These are phyloP conservation scores for Quercus suber DNA, from an alignment of 306 rosid species.

Conservation along the genomic window DNA sequence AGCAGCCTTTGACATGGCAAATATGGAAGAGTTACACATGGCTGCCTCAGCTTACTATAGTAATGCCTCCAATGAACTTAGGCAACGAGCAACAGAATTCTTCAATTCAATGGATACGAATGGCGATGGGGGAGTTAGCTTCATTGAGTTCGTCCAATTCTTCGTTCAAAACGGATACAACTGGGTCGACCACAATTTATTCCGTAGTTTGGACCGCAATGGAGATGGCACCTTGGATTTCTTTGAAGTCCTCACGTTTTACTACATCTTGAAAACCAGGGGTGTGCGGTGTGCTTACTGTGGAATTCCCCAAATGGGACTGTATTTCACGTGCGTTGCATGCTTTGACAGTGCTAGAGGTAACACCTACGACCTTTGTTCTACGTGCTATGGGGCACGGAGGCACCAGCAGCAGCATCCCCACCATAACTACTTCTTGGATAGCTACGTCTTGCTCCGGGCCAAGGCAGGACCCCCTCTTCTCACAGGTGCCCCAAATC, in stretches of 20 bases:
- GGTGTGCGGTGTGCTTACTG: background rate
- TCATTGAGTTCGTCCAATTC: background rate
- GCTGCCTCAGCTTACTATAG: constrained; percentile 3
- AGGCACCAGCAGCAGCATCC: too few relatives aligned
- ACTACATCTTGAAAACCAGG: constrained; percentile 21
- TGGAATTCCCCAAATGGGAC: background rate
- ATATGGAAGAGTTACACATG: constrained; percentile 4
- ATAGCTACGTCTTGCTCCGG: too few relatives aligned
- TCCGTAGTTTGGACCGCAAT: background rate
- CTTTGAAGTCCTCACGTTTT: constrained; percentile 5
- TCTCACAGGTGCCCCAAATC: too few relatives aligned
- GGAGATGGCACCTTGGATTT: constrained; percentile 4
- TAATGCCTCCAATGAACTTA: background rate
- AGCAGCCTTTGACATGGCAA: background rate
- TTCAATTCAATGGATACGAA: constrained; percentile 12
- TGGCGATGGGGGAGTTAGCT: constrained; percentile 1
- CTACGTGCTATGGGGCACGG: too few relatives aligned
- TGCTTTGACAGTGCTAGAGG: too few relatives aligned
- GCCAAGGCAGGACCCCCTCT: too few relatives aligned
- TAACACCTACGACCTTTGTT: too few relatives aligned
- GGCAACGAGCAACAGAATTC: background rate
- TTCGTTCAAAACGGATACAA: background rate
- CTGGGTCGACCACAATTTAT: background rate
- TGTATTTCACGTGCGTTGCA: too few relatives aligned
- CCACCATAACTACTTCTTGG: too few relatives aligned